phyloP scores from a whole-genome alignment of 179 eudicot genomes.

The Spinacia oleracea region DNA sequence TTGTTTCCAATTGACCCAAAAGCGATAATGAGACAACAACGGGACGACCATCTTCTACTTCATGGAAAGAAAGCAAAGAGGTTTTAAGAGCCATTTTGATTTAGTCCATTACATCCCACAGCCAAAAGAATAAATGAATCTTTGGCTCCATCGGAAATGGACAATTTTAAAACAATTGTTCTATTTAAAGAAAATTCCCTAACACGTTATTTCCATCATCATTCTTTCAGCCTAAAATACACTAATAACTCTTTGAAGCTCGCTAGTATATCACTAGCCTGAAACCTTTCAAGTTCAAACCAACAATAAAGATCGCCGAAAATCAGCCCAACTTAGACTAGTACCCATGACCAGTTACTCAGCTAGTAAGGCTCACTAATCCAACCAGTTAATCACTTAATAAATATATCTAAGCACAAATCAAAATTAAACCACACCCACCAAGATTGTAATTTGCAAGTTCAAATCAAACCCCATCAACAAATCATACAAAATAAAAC shows the following conservation, averaged over 20 bases:
- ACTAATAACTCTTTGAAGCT: not conserved
- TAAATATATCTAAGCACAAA: slow-evolving; percentile 5
- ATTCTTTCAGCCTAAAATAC: not conserved
- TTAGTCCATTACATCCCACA: no score
- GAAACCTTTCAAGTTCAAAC: not conserved
- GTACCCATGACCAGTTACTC: not conserved
- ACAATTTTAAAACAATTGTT: no score
- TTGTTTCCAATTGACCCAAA: no score
- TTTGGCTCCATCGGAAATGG: no score
- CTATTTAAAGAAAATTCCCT: not conserved
- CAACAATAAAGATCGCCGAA: not conserved
- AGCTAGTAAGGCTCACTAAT: not conserved
- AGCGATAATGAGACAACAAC: no score
- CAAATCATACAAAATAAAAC: not conserved
- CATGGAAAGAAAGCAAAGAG: no score
- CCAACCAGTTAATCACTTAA: slow-evolving; percentile 3
- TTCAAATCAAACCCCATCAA: not conserved
- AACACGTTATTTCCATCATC: not conserved
- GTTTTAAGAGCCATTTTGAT: no score
- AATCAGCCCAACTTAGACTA: not conserved
- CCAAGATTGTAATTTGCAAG: not conserved
- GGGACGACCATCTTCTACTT: no score
- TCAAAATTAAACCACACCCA: not conserved
- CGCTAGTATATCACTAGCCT: not conserved
- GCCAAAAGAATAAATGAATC: no score